These are phyloP conservation scores for Termitomyces eurrhizus DNA, from an alignment of 768 basidiomycete species.

Conservation along the genomic window DNA sequence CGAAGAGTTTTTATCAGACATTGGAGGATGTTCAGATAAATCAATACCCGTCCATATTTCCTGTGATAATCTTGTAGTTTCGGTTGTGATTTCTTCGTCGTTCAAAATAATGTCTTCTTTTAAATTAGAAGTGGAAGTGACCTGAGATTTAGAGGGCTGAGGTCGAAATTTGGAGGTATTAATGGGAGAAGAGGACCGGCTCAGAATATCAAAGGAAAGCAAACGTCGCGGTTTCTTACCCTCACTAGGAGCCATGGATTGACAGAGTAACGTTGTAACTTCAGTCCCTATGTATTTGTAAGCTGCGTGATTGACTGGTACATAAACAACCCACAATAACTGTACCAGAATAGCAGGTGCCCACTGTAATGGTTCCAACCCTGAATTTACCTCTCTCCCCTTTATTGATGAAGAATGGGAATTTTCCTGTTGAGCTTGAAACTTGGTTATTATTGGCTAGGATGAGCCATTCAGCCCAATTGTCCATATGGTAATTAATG, in stretches of 20 bases:
- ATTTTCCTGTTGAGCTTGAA: too few relatives aligned
- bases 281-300: too few relatives aligned
- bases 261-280: too few relatives aligned
- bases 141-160: slow-evolving; percentile 2
- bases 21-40: slow-evolving; percentile 6
- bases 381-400: too few relatives aligned
- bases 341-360: background rate
- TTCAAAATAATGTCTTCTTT: slow-evolving; percentile 5
- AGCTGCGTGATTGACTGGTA: background rate
- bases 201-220: slow-evolving; percentile 23
- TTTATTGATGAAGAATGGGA: too few relatives aligned
- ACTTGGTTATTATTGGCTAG: too few relatives aligned
- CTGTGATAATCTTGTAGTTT: background rate
- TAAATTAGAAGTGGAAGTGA: slow-evolving; percentile 1
- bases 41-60: slow-evolving; percentile 13
- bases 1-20: background rate
- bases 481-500: too few relatives aligned
- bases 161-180: slow-evolving; percentile 9
- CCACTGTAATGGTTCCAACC: too few relatives aligned
- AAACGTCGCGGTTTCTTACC: slow-evolving; percentile 19
- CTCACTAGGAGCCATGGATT: slow-evolving; percentile 13
- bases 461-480: too few relatives aligned
- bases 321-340: slow-evolving; percentile 1
- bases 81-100: slow-evolving; percentile 4
- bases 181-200: background rate